These are phyloP conservation scores for Limnanthes douglasii DNA, from an alignment of 345 rosid genomes.

Conservation along the genomic window DNA sequence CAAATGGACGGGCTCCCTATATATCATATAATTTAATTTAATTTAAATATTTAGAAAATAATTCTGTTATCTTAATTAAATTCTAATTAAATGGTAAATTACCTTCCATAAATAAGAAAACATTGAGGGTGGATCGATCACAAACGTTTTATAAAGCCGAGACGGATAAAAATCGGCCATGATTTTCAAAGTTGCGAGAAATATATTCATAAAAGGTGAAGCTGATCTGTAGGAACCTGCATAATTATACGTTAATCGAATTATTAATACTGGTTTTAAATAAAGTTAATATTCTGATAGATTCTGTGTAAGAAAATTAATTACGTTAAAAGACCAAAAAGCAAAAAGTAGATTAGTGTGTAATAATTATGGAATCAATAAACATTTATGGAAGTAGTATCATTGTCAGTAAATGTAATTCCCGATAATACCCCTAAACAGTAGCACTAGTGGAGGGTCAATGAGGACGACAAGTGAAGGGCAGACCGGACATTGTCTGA, in stretches of 20 bases:
- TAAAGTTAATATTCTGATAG: constrained; percentile 11
- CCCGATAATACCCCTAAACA: constrained; percentile 37
- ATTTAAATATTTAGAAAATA: neutral
- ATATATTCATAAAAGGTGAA: constrained; percentile 64
- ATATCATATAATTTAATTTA: neutral
- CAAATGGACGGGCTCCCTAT: constrained; percentile 88
- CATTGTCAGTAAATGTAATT: too few species aligned
- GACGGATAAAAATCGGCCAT: constrained; percentile 74
- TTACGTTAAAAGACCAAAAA: neutral
- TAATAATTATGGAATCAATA: constrained; percentile 6
- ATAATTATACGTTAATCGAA: neutral
- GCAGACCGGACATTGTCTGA: constrained; percentile 31
- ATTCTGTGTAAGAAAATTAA: too few species aligned
- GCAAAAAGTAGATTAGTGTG: constrained; percentile 13
- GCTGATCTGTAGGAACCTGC: constrained; percentile 97
- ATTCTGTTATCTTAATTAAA: neutral
- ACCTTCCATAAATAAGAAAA: constrained; percentile 96
- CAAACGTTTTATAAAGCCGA: constrained; percentile 64
- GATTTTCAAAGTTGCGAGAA: constrained; percentile 63
- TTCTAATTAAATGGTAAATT: constrained; percentile 5
- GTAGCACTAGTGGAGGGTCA: neutral
- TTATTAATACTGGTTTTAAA: too few species aligned
- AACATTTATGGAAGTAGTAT: too few species aligned
- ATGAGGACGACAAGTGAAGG: constrained; percentile 19
- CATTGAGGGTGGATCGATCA: constrained; percentile 92